Percentiles rank a stretch among this genome's conserved stretches.
Evolutionary conservation across 192 early-diverging fungal species (phyloP).

Genomic region (Pilaira anomala): DNA sequence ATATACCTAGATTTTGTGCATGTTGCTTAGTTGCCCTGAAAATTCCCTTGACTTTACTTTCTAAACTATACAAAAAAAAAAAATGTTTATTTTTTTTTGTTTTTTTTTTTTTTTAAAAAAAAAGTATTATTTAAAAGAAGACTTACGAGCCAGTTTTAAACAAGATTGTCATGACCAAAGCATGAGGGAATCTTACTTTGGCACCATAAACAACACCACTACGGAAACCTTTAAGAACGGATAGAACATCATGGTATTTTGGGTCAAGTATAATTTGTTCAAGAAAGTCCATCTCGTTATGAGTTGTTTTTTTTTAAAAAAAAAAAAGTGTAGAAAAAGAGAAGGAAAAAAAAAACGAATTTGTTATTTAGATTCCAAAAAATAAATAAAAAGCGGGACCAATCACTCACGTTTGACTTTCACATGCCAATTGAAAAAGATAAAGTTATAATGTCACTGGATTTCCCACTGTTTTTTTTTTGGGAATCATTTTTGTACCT

Average conservation of each 20-base stretch:
- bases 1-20: slow-evolving; percentile 82
- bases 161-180: slow-evolving; percentile 93
- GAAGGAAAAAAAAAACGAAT: slow-evolving; percentile 2
- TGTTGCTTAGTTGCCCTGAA: slow-evolving; percentile 87
- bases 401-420: neutral
- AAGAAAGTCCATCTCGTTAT: slow-evolving; percentile 37
- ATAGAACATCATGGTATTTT: slow-evolving; percentile 74
- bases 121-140: too few species aligned
- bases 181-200: slow-evolving; percentile 96
- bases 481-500: too few species aligned
- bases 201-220: slow-evolving; percentile 97
- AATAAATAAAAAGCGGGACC: neutral
- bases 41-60: slow-evolving; percentile 74
- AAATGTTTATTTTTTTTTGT: too few species aligned
- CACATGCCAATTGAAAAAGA: slow-evolving; percentile 8
- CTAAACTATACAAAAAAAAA: too few species aligned
- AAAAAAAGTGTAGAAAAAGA: neutral
- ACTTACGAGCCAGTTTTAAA: slow-evolving; percentile 72
- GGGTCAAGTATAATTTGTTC: slow-evolving; percentile 61
- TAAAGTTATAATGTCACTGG: too few species aligned
- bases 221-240: slow-evolving; percentile 87
- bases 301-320: neutral
- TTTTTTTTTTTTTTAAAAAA: neutral
- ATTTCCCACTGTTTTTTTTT: too few species aligned
- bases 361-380: slow-evolving; percentile 4